Percentiles rank a stretch among this genome's conserved stretches.
Conservation (phyloP, 2,329 filamentous ascomycete genomes). For the Coniochaeta prunicola region DNA sequence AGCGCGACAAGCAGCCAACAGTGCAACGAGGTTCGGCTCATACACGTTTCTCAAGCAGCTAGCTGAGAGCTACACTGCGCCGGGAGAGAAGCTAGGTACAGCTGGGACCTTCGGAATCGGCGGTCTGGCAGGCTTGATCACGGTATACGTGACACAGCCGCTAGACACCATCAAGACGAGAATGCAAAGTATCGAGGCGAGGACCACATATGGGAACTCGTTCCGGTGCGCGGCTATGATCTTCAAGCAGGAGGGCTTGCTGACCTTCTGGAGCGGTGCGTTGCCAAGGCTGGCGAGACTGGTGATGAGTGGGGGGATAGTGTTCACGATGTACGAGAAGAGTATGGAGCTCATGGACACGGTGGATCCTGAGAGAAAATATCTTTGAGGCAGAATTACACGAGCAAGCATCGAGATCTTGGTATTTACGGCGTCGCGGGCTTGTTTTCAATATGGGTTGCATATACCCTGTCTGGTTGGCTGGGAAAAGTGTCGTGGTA, state of each 20-base stretch:
- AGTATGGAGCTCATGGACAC: conserved; percentile 79
- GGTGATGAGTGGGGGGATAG: conserved; percentile 89
- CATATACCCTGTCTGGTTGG: conserved; percentile 4
- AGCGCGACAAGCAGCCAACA: conserved; percentile 89
- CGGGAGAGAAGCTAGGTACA: conserved; percentile 88
- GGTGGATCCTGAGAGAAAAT: conserved; percentile 76
- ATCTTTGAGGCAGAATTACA: conserved; percentile 61
- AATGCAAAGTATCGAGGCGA: conserved; percentile 94
- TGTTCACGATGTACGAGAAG: conserved; percentile 99
- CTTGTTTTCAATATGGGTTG: neutral
- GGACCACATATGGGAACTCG: conserved; percentile 75
- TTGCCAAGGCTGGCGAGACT: conserved; percentile 76
- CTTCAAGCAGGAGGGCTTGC: conserved; percentile 78
- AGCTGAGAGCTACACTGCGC: conserved; percentile 84
- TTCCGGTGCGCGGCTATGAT: conserved; percentile 77
- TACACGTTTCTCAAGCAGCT: conserved; percentile 89
- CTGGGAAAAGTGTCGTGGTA: conserved; percentile 7
- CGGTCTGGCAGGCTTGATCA: conserved; percentile 81
- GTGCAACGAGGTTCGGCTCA: conserved; percentile 80
- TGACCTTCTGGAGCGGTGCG: conserved; percentile 93
- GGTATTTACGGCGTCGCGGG: neutral
- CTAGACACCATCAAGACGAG: conserved; percentile 94
- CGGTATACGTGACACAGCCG: conserved; percentile 69
- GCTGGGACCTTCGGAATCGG: conserved; percentile 87
- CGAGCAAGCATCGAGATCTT: neutral